Conservation (phyloP, 257 asterid genomes). For the Cinchona pubescens region DNA sequence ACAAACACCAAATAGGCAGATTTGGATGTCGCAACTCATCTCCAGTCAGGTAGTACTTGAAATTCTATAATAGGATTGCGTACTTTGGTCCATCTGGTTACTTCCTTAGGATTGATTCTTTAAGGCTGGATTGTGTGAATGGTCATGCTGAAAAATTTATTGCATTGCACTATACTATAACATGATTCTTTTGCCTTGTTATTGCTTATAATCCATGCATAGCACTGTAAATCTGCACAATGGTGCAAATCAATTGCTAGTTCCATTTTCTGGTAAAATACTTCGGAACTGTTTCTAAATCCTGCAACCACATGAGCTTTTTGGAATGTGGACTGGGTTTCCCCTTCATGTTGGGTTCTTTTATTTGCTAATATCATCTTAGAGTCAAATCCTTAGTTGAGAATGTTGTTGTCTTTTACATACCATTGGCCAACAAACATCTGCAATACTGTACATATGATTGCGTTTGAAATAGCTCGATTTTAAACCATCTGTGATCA, state of each 20-base stretch:
- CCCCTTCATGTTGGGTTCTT: background rate
- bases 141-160: background rate
- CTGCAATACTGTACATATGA: background rate
- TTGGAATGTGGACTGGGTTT: background rate
- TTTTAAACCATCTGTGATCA: background rate
- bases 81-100: background rate
- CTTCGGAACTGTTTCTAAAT: background rate
- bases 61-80: background rate
- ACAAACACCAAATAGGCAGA: slow-evolving; percentile 90
- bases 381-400: background rate
- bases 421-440: background rate
- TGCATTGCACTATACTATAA: too few species aligned
- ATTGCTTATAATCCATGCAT: background rate
- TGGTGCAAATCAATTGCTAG: background rate
- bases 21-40: slow-evolving; percentile 99
- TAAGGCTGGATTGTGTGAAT: background rate
- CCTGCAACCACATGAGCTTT: background rate
- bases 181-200: background rate
- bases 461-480: background rate
- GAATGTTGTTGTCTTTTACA: background rate
- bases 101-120: background rate
- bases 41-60: slow-evolving; percentile 68
- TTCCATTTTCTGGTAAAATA: background rate
- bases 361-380: background rate
- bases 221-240: background rate